These are phyloP conservation scores for Guillardia theta DNA, from an alignment of 78 protist species.

Conservation along the genomic window DNA sequence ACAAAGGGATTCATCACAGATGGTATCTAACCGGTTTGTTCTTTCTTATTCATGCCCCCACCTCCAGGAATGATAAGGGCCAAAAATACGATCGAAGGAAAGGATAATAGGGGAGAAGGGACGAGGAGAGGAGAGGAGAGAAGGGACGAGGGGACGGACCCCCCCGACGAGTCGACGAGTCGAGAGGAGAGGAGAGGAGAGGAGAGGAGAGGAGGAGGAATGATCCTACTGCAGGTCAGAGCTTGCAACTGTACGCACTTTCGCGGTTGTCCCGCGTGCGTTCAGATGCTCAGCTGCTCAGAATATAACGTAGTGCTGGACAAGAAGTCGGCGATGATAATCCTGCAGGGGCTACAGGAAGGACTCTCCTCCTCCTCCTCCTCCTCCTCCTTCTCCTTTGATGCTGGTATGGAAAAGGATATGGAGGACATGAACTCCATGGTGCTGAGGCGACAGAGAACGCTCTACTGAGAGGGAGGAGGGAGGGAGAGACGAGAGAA, in stretches of 20 bases:
- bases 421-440: not conserved
- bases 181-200: too few relatives aligned
- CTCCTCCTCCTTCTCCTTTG: not conserved
- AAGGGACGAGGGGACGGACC: not conserved
- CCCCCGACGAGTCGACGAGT: too few relatives aligned
- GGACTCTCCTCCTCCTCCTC: not conserved
- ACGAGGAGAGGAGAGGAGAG: not conserved
- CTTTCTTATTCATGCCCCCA: not conserved
- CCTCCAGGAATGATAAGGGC: not conserved
- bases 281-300: conserved; percentile 3
- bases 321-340: not conserved
- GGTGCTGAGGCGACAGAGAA: not conserved
- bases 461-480: not conserved
- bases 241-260: not conserved
- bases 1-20: too few relatives aligned
- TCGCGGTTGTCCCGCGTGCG: conserved; percentile 24
- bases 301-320: not conserved
- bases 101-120: too few relatives aligned
- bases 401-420: not conserved
- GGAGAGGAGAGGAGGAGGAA: too few relatives aligned
- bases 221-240: too few relatives aligned
- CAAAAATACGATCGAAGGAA: too few relatives aligned
- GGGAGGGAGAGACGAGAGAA: too few relatives aligned
- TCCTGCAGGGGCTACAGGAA: not conserved
- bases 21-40: too few relatives aligned